phyloP scores from a whole-genome alignment of 106 monocot species.

The Acanthochlamys bracteata region DNA sequence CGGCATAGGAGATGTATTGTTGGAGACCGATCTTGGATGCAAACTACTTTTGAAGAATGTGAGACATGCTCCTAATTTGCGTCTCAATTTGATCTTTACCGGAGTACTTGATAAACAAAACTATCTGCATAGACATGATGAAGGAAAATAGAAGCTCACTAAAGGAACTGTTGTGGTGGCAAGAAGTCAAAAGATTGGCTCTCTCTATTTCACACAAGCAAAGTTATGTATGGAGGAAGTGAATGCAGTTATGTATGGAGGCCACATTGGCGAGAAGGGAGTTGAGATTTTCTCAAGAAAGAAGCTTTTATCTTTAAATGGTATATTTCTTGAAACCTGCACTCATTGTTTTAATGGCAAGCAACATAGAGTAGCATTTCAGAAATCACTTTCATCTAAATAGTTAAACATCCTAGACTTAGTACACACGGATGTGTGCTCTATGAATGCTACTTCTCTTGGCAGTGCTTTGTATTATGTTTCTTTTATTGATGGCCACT shows the following conservation, averaged over 20 bases:
- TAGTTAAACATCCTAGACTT: slow-evolving; percentile 7
- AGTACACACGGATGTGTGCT: slow-evolving; percentile 13
- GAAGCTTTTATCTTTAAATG: not conserved
- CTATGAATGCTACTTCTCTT: not conserved
- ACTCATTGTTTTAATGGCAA: slow-evolving; percentile 1
- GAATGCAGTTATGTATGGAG: not conserved
- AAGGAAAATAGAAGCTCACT: not conserved
- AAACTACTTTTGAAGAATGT: slow-evolving; percentile 1
- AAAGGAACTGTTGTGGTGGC: slow-evolving; percentile 9
- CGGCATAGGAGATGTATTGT: not conserved
- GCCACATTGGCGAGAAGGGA: slow-evolving; percentile 3
- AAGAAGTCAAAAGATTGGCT: slow-evolving; percentile 6
- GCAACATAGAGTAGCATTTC: slow-evolving; percentile 6
- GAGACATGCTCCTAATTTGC: slow-evolving; percentile 6
- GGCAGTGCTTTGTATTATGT: not conserved
- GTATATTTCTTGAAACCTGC: not conserved
- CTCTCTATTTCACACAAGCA: slow-evolving; percentile 7
- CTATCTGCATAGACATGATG: not conserved
- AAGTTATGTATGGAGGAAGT: slow-evolving; percentile 1
- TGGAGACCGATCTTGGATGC: slow-evolving; percentile 7
- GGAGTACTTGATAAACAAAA: not conserved
- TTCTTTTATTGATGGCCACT: slow-evolving; percentile 3
- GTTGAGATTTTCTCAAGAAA: not conserved
- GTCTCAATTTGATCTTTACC: slow-evolving; percentile 7
- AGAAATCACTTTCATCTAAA: not conserved